Percentiles rank a stretch among this genome's conserved stretches.
phyloP scores from a whole-genome alignment of 2,329 filamentous ascomycete species.

The Nemania sp. region DNA sequence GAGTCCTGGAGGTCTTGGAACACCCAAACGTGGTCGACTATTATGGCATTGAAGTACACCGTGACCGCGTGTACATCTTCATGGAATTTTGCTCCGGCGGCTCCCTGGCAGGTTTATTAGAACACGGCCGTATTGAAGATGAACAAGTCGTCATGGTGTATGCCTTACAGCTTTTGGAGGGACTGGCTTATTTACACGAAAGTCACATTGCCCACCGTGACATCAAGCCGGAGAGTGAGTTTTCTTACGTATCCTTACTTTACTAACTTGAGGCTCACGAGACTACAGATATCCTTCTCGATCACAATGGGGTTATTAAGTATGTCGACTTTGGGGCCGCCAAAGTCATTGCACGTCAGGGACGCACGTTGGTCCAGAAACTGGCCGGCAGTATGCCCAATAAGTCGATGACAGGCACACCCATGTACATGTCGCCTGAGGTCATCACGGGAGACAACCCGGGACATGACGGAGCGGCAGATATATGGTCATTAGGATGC shows the following conservation, averaged over 20 bases:
- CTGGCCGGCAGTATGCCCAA: slow-evolving; percentile 68
- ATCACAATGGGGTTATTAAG: slow-evolving; percentile 98
- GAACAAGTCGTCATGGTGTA: slow-evolving; percentile 98
- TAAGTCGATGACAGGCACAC: slow-evolving; percentile 94
- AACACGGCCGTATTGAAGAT: slow-evolving; percentile 96
- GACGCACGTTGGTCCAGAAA: slow-evolving; percentile 77
- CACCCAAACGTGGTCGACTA: slow-evolving; percentile 98
- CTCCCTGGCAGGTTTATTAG: slow-evolving; percentile 84
- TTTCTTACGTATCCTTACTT: slow-evolving; percentile 12
- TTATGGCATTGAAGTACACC: slow-evolving; percentile 95
- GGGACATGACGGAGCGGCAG: slow-evolving; percentile 82
- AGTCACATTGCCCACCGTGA: slow-evolving; percentile 92
- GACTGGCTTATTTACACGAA: slow-evolving; percentile 90
- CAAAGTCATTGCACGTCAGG: slow-evolving; percentile 93
- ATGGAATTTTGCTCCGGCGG: slow-evolving; percentile 99
- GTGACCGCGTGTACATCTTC: slow-evolving; percentile 99
- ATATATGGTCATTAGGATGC: slow-evolving; percentile 96
- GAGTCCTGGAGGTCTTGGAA: slow-evolving; percentile 90
- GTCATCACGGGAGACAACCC: slow-evolving; percentile 89
- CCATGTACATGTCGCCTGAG: slow-evolving; percentile 99
- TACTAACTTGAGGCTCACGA: slow-evolving; percentile 32
- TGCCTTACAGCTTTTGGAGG: slow-evolving; percentile 89
- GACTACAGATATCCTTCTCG: slow-evolving; percentile 80
- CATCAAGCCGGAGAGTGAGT: slow-evolving; percentile 94
- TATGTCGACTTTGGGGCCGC: slow-evolving; percentile 98